Base-by-base conservation (phyloP, 1,139 yeast genomes). In the Zygoascus meyerae region DNA sequence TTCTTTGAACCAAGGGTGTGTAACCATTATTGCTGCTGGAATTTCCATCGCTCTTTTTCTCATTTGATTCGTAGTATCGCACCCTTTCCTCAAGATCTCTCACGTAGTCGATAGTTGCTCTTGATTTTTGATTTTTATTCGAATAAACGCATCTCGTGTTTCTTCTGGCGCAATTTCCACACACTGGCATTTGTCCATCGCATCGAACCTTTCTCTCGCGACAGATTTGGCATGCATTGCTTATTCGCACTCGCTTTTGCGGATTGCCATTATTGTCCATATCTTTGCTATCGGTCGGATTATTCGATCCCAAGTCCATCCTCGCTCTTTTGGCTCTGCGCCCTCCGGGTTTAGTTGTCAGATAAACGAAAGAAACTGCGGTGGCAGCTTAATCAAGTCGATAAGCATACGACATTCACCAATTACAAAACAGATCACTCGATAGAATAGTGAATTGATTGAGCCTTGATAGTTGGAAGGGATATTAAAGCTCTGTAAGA, bases 201-300 rank as follows among this genome's bases (percentile, higher is more conserved):
- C 57, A 54, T 3, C 51, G 49, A 8, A 50, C 52, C 41, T 54
- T 54, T 9, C 56, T 44, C 26, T 48, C 48, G n/a, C 56, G 45
- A 42, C 57, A 54, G 21, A 43, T 45, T n/a, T 39, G 46, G 35
- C 57, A 54, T 10, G 57, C 57, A 11, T 48, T 31, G 26, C 39
- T 28, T 6, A 52, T 47, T 34, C 54, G 47, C 14, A 30, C 26
- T 15, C 49, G 40, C 21, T 46, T 49, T 3, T 40, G 21, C 40
- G 42, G n/a, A 14, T 12, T 17, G 2, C 8, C 21, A 11, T 15
- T 18, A 8, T 10, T 16, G 8, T 30, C 33, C 5, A 30, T 30
- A 21, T 21, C 7, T 21, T 21, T 21, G 26, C 7, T 21, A 21
- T 21, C 26, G 26, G 7, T 21, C 26, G 7, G 26, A 21, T 21